Conservation (phyloP, 2,329 filamentous ascomycete genomes). For the Paecilomyces niveus region DNA sequence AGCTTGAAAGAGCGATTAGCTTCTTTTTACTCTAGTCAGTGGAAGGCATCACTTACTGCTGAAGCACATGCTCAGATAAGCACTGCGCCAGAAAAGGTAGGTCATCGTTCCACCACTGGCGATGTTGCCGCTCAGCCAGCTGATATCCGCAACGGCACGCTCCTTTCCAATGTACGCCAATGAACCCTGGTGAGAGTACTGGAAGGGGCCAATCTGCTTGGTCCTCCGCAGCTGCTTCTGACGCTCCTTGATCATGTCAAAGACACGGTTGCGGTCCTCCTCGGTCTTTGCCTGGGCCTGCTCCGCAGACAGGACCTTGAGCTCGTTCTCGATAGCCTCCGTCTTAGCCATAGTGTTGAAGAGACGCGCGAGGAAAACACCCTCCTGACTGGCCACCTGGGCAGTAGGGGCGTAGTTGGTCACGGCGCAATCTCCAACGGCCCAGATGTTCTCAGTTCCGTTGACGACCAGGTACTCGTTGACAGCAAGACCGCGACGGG, state of each 20-base stretch:
- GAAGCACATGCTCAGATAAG: slow-evolving; percentile 99
- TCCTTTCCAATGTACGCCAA: slow-evolving; percentile 97
- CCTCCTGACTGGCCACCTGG: slow-evolving; percentile 93
- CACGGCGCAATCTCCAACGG: slow-evolving; percentile 92
- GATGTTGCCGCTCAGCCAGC: slow-evolving; percentile 95
- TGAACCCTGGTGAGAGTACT: slow-evolving; percentile 96
- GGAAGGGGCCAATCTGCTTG: slow-evolving; percentile 94
- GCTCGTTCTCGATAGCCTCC: slow-evolving; percentile 68
- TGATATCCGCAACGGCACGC: slow-evolving; percentile 94
- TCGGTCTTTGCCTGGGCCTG: slow-evolving; percentile 61
- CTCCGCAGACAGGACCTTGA: slow-evolving; percentile 60
- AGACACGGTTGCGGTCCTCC: slow-evolving; percentile 50
- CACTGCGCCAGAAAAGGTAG: slow-evolving; percentile 96
- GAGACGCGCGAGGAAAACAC: slow-evolving; percentile 84
- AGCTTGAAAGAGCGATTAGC: slow-evolving; percentile 43
- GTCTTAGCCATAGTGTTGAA: slow-evolving; percentile 99
- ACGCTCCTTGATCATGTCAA: slow-evolving; percentile 73
- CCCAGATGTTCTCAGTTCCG: slow-evolving; percentile 95
- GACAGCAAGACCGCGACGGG: slow-evolving; percentile 86
- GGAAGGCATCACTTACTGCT: slow-evolving; percentile 65
- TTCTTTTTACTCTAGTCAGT: neutral
- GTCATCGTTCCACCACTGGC: slow-evolving; percentile 89
- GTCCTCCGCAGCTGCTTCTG: slow-evolving; percentile 82
- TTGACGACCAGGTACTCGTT: slow-evolving; percentile 99
- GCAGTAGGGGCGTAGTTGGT: slow-evolving; percentile 97